Evolutionary conservation across 2,329 filamentous ascomycete genomes (phyloP), one percentile per base, ranked within the genome.

Genomic region (Alternaria postmessia): DNA sequence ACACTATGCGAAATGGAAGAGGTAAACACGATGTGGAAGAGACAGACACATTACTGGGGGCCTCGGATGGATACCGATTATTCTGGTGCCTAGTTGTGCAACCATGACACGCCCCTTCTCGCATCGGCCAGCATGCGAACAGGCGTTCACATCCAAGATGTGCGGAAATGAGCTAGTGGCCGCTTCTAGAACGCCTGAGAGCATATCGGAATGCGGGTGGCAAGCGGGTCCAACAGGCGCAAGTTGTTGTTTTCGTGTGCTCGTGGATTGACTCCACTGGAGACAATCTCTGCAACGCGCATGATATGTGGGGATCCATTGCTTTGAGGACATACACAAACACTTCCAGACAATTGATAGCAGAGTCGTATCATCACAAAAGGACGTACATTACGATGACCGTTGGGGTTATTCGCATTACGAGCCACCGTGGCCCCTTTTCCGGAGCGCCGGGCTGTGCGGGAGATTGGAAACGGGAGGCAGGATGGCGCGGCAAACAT

Each of bases 71-170:
- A 61, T 48, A 56, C 49, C 41, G 34, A 52, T 57, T 44, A 53
- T 52, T 48, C 56, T 42, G 58, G 46, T 52, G 58, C 58, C 58
- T 61, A 57, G 54, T 18, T 34, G 54, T 48, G 54, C 43, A 48
- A 34, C 54, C 58, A 34, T 42, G 54, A 59, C 51, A 58, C 61
- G 61, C 54, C 54, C 57, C 60, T 52, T 54, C 30, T 36, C 62
- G 66, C 66, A 63, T 59, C 62, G 54, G 41, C 66, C 66, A 68
- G 49, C 51, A 63, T 66, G 66, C 62, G 66, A 54, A 59, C 64
- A 54, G 39, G 43, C 49, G 32, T 49, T 43, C 47, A 55, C 53
- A 54, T 57, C 55, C 53, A 55, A 58, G 54, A 47, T 46, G 28
- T 61, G 57, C 62, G 63, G 51, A 55, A 66, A 57, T 49, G 56